Evolutionary conservation across 371 early-diverging fungal species (phyloP), one percentile per base, ranked within the genome.

Genomic region (Actinomortierella ambigua): DNA sequence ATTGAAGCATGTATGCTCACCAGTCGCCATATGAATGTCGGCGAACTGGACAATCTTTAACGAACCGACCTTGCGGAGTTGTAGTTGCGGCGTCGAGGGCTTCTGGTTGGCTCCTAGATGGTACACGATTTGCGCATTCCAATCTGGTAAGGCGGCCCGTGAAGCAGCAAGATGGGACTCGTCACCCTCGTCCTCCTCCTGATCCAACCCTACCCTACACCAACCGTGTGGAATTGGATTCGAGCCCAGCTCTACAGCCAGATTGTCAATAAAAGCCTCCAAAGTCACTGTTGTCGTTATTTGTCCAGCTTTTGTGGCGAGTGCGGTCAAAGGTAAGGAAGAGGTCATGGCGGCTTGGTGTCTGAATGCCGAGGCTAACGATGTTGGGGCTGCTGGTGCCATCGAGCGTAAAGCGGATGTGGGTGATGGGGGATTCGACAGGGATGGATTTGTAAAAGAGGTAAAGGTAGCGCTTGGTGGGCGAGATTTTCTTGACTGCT

Each of bases 41-140:
- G 82, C 82, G 42, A 84, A 64, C 56, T 84, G 85, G 13, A 82
- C 64, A 48, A 84, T 84, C 56, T 84, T 84, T 55, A 84, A 84
- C 7, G 78, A 61, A 0, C 82, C 82, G 42, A 79, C 66, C 0
- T 69, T 28, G 39, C 76, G 55, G 62, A 84, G 81, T 13, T 65
- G 64, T 23, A 84, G 65, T 2, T 61, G 75, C 0, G 66, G 62
- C 20, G 57, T 62, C 1, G 59, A 63, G 13, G 59, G n/a, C 2
- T 48, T 26, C 22, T 28, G 29, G 3, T 41, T 40, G 29, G 53
- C 20, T 6, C 63, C 59, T 0, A 43, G 54, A 27, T 63, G 41
- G 47, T 57, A 65, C 4, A 75, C 59, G 22, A 75, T 24, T 9
- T 69, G 76, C 13, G 60, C 69, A 22, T 60, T 59, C 69, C 69